Base-by-base conservation (phyloP, 2,329 filamentous ascomycete genomes). In the Plectosphaerella sp. region DNA sequence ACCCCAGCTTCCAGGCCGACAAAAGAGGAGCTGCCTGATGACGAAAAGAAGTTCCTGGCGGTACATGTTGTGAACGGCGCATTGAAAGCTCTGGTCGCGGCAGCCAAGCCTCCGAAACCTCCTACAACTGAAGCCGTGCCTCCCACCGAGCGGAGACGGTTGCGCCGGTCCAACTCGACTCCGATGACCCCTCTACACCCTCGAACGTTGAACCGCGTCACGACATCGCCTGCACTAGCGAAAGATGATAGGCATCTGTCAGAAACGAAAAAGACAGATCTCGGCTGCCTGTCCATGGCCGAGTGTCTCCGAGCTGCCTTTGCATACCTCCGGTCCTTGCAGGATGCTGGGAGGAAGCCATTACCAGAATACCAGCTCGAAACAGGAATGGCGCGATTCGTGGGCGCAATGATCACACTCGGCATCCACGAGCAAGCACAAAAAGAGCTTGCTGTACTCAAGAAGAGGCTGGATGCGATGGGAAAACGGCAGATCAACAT, bases 291-390 rank as follows among this genome's bases (percentile, higher is more conserved):
- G 14, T 75, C 83, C 2, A 78, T 76, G 1, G 83, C 86, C 12
- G 87, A 91, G 68, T 91, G 88, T 61, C 80, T 85, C 7, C 78
- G 87, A 10, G 67, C 81, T 25, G 87, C 86, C 2, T 89, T 92
- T 61, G 71, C 78, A 7, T 84, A 82, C 48, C 71, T 92, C 39
- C 76, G 86, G 48, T 74, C 77, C 25, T 61, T 83, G 22, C 80
- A 87, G 48, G 72, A 78, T 24, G 70, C 78, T 1, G 70, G 78
- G 6, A 74, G 77, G 9, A 69, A 83, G 10, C 69, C 77, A 10
- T 71, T 85, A n/a, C 77, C 82, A 1, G 77, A 80, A 45, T 70
- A 88, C 39, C 87, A 92, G 62, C 67, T 92, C 4, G 89, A 92
- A 63, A 84, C 76, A 54, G 89, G 88, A 50, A 88, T 89, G 76